Percentiles rank a stretch among this genome's conserved stretches.
These are phyloP conservation scores for Patellaria atrata DNA, from an alignment of 495 filamentous ascomycete genomes.

Conservation along the genomic window DNA sequence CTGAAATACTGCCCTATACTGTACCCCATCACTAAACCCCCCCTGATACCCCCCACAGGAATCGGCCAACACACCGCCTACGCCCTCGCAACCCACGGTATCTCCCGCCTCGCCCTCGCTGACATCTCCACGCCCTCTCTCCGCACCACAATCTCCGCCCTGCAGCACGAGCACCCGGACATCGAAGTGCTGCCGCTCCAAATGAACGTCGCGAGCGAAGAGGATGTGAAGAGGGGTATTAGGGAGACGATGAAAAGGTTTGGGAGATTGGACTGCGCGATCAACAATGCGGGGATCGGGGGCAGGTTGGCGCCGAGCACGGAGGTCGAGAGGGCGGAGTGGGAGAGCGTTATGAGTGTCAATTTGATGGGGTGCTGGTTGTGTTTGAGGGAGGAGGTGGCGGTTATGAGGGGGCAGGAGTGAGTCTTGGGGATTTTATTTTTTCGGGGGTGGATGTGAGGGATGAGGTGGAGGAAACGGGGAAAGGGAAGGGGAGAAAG, in stretches of 20 bases:
- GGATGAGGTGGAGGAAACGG: no score
- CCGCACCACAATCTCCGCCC: conserved; percentile 12
- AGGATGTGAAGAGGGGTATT: conserved; percentile 22
- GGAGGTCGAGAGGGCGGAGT: conserved; percentile 26
- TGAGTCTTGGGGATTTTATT: conserved; percentile 10
- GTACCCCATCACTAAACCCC: not conserved
- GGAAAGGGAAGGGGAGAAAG: no score
- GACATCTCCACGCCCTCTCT: conserved; percentile 25
- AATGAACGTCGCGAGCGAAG: conserved; percentile 23
- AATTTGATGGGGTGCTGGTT: conserved; percentile 37
- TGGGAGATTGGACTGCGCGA: conserved; percentile 19
- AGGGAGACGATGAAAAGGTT: conserved; percentile 20
- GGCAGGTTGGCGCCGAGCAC: conserved; percentile 20
- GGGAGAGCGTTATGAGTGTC: conserved; percentile 30
- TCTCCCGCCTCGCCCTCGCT: conserved; percentile 24
- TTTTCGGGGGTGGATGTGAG: no score
- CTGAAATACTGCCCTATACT: not conserved
- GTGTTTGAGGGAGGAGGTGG: conserved; percentile 33
- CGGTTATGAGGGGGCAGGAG: conserved; percentile 38
- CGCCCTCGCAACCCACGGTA: conserved; percentile 25
- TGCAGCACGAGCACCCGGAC: conserved; percentile 19
- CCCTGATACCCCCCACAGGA: conserved; percentile 12
- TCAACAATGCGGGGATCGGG: conserved; percentile 24
- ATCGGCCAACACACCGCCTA: conserved; percentile 28
- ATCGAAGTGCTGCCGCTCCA: conserved; percentile 22